A percentile compares a stretch with the other conserved stretches of the same genome.
These are phyloP conservation scores for Ophiosphaerella narmari DNA, from an alignment of 2,329 filamentous ascomycete species.

Conservation along the genomic window DNA sequence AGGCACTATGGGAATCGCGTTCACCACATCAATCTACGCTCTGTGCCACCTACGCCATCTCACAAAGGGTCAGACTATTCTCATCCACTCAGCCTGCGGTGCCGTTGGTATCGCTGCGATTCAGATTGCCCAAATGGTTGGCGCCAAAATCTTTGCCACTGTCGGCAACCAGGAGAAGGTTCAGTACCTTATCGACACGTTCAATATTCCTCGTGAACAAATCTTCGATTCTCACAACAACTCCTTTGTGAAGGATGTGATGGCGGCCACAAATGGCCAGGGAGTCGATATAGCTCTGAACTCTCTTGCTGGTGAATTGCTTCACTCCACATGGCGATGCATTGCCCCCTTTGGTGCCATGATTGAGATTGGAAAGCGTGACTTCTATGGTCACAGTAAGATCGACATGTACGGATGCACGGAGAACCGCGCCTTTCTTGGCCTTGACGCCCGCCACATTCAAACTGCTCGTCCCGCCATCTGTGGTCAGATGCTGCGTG, in stretches of 20 bases:
- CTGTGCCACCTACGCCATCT: background rate
- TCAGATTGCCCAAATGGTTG: background rate
- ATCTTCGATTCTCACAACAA: constrained; percentile 39
- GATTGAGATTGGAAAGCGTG: constrained; percentile 26
- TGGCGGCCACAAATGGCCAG: constrained; percentile 26
- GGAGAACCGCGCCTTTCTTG: background rate
- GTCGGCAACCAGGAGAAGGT: constrained; percentile 22
- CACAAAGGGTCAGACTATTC: background rate
- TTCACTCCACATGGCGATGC: constrained; percentile 50
- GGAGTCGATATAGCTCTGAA: constrained; percentile 46
- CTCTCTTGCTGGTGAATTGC: constrained; percentile 29
- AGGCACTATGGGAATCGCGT: background rate
- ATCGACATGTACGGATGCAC: constrained; percentile 7
- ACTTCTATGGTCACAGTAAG: constrained; percentile 13
- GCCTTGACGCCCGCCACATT: background rate
- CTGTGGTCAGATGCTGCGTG: too few species aligned
- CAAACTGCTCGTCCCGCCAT: too few species aligned
- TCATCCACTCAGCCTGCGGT: constrained; percentile 15
- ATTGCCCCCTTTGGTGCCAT: constrained; percentile 41
- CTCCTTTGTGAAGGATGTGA: constrained; percentile 28
- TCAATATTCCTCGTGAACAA: constrained; percentile 22
- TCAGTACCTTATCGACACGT: constrained; percentile 17
- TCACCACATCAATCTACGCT: background rate
- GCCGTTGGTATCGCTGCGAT: constrained; percentile 22
- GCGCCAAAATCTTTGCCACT: constrained; percentile 21